Percentiles rank a stretch among this genome's conserved stretches.
Evolutionary conservation across 805 yeast genomes (phyloP).

Genomic region (Kluyveromyces nonfermentans): DNA sequence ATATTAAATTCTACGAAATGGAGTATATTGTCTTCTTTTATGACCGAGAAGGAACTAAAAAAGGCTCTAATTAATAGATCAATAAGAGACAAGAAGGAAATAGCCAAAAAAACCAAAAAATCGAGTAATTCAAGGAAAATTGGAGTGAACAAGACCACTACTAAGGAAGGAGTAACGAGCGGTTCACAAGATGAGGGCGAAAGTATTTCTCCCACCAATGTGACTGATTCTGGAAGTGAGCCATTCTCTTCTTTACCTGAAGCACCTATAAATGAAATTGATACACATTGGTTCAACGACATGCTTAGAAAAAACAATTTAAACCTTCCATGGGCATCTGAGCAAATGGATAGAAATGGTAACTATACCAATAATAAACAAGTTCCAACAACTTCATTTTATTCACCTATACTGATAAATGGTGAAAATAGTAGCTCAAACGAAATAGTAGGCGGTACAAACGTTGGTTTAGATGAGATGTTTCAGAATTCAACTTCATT

Average conservation of each 20-base stretch:
- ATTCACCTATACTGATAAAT: constrained; percentile 1
- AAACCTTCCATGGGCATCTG: background rate
- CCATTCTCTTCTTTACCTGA: background rate
- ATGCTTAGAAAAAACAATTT: constrained; percentile 4
- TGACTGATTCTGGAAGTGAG: background rate
- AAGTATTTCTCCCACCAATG: background rate
- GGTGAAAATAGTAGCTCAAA: background rate
- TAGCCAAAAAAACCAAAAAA: background rate
- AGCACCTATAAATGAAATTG: constrained; percentile 9
- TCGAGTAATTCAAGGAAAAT: background rate
- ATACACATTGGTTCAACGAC: constrained; percentile 8
- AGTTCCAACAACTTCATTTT: background rate
- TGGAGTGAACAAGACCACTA: background rate
- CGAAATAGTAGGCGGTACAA: background rate
- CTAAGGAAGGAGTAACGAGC: background rate
- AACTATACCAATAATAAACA: background rate
- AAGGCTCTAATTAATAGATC: constrained; percentile 1
- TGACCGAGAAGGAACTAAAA: constrained; percentile 5
- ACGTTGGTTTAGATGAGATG: constrained; percentile 6
- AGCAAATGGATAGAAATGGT: background rate
- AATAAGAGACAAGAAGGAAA: background rate
- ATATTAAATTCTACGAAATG: constrained; percentile 10
- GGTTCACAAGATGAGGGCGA: background rate
- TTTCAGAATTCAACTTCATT: constrained; percentile 6
- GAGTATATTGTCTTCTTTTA: constrained; percentile 7